Conservation (phyloP, 2,329 filamentous ascomycete species). For the Colletotrichum eleusines region DNA sequence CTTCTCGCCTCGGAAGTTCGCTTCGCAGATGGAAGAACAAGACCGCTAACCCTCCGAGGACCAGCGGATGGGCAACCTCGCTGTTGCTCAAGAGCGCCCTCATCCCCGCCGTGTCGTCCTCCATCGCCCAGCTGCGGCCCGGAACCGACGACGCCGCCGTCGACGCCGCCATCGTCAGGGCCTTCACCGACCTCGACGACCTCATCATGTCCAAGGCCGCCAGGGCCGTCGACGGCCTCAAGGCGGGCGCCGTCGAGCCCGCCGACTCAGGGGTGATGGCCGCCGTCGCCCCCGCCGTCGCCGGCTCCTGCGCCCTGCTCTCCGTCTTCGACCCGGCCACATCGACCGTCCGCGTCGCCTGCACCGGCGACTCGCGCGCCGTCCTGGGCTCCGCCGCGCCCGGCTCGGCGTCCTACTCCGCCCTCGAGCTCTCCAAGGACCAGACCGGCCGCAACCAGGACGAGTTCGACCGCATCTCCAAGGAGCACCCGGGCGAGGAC, state of each 20-base stretch:
- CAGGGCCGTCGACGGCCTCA: slow-evolving; percentile 47
- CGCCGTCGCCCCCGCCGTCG: slow-evolving; percentile 52
- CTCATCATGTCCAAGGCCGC: slow-evolving; percentile 60
- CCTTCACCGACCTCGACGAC: slow-evolving; percentile 69
- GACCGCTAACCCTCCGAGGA: not conserved
- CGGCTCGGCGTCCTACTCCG: slow-evolving; percentile 58
- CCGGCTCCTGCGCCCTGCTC: slow-evolving; percentile 74
- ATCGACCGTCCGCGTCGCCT: slow-evolving; percentile 70
- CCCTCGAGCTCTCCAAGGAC: slow-evolving; percentile 69
- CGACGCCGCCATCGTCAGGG: slow-evolving; percentile 66
- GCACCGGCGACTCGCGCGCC: slow-evolving; percentile 75
- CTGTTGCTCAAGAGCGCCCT: slow-evolving; percentile 55
- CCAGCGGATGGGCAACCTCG: slow-evolving; percentile 57
- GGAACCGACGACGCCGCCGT: slow-evolving; percentile 60
- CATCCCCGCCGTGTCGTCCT: slow-evolving; percentile 56
- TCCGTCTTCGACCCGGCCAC: slow-evolving; percentile 69
- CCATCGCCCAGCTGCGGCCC: slow-evolving; percentile 49
- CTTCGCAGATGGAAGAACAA: not conserved
- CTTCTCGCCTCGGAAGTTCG: too few species aligned
- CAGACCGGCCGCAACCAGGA: slow-evolving; percentile 73
- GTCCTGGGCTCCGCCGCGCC: slow-evolving; percentile 66
- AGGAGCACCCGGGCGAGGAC: slow-evolving; percentile 72
- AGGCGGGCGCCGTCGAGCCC: slow-evolving; percentile 44
- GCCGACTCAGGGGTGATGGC: slow-evolving; percentile 31
- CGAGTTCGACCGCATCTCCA: slow-evolving; percentile 67